phyloP scores from a whole-genome alignment of 1,284 basidiomycete genomes.

The Stereum hirsutum region DNA sequence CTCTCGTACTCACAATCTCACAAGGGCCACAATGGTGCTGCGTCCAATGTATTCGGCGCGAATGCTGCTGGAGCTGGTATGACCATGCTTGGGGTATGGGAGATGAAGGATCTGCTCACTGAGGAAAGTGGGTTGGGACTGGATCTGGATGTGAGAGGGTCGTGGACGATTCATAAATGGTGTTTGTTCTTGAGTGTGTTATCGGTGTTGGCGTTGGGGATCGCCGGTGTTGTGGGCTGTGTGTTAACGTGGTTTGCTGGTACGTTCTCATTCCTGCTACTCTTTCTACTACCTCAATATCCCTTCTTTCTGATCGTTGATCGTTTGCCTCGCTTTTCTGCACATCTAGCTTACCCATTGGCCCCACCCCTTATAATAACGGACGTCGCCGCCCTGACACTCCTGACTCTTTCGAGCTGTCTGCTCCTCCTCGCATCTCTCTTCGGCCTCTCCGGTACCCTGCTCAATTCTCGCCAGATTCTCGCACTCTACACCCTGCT shows the following conservation, averaged over 20 bases:
- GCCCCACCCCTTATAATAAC: constrained; percentile 47
- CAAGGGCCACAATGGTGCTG: too few relatives aligned
- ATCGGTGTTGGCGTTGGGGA: constrained; percentile 40
- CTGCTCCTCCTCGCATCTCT: constrained; percentile 55
- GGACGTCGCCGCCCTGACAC: constrained; percentile 47
- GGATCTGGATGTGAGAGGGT: constrained; percentile 26
- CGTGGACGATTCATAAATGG: constrained; percentile 53
- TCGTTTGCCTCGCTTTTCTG: background rate
- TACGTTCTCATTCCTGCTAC: constrained; percentile 18
- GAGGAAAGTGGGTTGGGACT: constrained; percentile 29
- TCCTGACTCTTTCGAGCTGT: constrained; percentile 51
- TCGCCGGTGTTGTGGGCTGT: constrained; percentile 33
- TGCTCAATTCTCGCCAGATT: constrained; percentile 69
- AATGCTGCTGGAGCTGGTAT: too few relatives aligned
- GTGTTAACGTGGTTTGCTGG: constrained; percentile 53
- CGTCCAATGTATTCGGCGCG: too few relatives aligned
- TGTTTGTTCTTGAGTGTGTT: constrained; percentile 40
- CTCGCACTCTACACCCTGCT: constrained; percentile 65
- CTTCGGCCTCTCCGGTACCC: constrained; percentile 56
- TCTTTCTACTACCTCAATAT: background rate
- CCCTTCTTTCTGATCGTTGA: constrained; percentile 2
- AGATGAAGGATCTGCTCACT: constrained; percentile 23
- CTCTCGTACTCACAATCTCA: too few relatives aligned
- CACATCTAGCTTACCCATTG: constrained; percentile 7
- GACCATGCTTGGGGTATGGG: too few relatives aligned